Evolutionary conservation across 345 rosid species (phyloP).

Genomic region (Citropsis articulata): DNA sequence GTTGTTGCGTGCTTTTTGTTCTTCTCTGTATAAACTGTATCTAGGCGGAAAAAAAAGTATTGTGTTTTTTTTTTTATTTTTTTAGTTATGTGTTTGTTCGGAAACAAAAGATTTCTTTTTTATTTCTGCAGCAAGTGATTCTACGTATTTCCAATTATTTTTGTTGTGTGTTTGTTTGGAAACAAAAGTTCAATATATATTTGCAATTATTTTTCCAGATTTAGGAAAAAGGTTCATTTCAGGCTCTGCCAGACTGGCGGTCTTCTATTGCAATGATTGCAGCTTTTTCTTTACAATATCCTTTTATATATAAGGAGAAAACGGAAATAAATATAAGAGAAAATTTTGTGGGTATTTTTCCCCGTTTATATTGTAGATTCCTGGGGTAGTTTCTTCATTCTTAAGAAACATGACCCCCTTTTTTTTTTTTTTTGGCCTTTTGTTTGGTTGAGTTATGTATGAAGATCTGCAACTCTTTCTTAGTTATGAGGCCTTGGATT

Average conservation of each 20-base stretch:
- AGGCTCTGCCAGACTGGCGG: slow-evolving; percentile 8
- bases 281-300: neutral
- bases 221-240: slow-evolving; percentile 10
- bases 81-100: neutral
- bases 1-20: neutral
- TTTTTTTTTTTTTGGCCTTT: neutral
- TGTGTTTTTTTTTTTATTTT: neutral
- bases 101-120: neutral
- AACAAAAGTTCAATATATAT: neutral
- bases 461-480: slow-evolving; percentile 24
- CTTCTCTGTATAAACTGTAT: neutral
- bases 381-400: neutral
- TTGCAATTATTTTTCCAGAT: slow-evolving; percentile 13
- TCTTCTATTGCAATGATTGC: slow-evolving; percentile 10
- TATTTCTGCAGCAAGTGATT: neutral
- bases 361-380: neutral
- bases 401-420: neutral
- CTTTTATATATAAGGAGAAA: neutral
- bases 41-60: neutral
- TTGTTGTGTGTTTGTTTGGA: too few species aligned
- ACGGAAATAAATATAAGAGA: neutral
- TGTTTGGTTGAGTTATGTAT: neutral
- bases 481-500: slow-evolving; percentile 13
- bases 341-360: neutral
- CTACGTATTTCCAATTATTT: neutral